Evolutionary conservation across 2,329 filamentous ascomycete species (phyloP).

Genomic region (Botrytis deweyae): DNA sequence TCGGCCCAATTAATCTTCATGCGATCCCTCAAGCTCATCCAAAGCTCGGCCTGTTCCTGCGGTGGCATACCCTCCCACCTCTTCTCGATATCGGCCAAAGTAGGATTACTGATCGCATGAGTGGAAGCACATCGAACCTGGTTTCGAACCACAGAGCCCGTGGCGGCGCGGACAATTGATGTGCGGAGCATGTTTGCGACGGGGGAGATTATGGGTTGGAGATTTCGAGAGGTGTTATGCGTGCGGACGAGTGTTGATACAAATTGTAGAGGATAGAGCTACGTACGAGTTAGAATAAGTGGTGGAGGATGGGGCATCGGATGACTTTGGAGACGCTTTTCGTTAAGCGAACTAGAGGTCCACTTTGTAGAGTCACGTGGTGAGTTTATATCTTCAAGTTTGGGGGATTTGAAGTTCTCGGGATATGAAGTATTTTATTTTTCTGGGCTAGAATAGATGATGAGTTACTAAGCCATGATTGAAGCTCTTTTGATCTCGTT

Average conservation of each 20-base stretch:
- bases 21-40: slow-evolving; percentile 96
- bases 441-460: neutral
- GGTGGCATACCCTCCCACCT: slow-evolving; percentile 97
- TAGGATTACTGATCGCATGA: slow-evolving; percentile 97
- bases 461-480: neutral
- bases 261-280: slow-evolving; percentile 14
- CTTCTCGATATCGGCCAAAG: slow-evolving; percentile 97
- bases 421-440: neutral
- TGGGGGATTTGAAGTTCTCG: neutral
- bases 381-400: neutral
- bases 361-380: slow-evolving; percentile 20
- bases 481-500: slow-evolving; percentile 12
- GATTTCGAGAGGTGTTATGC: slow-evolving; percentile 10
- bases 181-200: slow-evolving; percentile 28
- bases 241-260: slow-evolving; percentile 3
- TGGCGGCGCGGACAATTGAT: slow-evolving; percentile 24
- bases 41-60: slow-evolving; percentile 98
- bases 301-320: slow-evolving; percentile 15
- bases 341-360: slow-evolving; percentile 23
- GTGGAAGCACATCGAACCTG: slow-evolving; percentile 44
- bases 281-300: neutral
- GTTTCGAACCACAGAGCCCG: slow-evolving; percentile 17
- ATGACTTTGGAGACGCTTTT: slow-evolving; percentile 21
- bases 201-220: neutral
- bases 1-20: slow-evolving; percentile 99